A percentile compares a stretch with the other conserved stretches of the same genome.
Conservation (phyloP, 169 alveolate species). For the Cryptosporidium sp. region DNA sequence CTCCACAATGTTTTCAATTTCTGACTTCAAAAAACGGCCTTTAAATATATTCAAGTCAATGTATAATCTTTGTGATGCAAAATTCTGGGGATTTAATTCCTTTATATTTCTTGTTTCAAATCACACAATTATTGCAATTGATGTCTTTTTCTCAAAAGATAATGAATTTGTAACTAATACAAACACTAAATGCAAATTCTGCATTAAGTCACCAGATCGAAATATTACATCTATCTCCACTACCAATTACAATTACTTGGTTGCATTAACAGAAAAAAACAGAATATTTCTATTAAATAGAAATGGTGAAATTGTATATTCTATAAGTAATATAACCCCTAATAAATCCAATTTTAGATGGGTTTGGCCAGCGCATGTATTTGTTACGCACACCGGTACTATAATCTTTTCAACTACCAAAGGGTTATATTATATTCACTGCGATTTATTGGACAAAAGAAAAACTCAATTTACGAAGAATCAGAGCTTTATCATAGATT, state of each 20-base stretch:
- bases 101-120: conserved; percentile 41
- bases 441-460: conserved; percentile 18
- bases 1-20: conserved; percentile 45
- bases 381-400: conserved; percentile 11
- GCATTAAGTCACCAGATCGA: conserved; percentile 52
- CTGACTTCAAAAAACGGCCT: neutral
- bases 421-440: conserved; percentile 11
- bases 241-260: conserved; percentile 9
- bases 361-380: conserved; percentile 70
- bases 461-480: neutral
- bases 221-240: conserved; percentile 41
- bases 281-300: conserved; percentile 26
- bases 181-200: conserved; percentile 6
- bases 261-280: conserved; percentile 43
- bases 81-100: conserved; percentile 60
- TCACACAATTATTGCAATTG: conserved; percentile 14
- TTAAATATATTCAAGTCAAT: conserved; percentile 15
- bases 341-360: conserved; percentile 31
- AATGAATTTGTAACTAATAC: neutral
- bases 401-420: conserved; percentile 17
- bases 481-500: neutral
- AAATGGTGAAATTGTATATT: conserved; percentile 39
- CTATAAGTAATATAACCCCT: conserved; percentile 19
- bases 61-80: conserved; percentile 44
- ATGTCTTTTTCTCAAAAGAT: neutral